Percentiles rank a stretch among this genome's conserved stretches.
Evolutionary conservation across 768 basidiomycete genomes (phyloP).

Genomic region (Erythrobasidium yunnanense): DNA sequence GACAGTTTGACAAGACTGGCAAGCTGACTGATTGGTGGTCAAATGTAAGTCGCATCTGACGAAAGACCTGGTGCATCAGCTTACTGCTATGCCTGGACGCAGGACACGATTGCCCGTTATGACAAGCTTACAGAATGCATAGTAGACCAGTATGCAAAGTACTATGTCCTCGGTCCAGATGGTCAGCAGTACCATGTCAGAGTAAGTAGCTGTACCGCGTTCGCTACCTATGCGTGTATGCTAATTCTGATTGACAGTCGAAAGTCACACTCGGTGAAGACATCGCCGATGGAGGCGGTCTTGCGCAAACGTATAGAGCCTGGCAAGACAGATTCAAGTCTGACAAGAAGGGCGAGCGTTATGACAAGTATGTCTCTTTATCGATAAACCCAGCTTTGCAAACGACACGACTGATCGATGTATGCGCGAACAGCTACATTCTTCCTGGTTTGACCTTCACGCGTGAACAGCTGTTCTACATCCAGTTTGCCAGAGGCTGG

Average conservation of each 20-base stretch:
- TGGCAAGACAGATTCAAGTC: constrained; percentile 54
- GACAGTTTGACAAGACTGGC: constrained; percentile 81
- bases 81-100: constrained; percentile 36
- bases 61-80: constrained; percentile 29
- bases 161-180: constrained; percentile 72
- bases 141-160: constrained; percentile 78
- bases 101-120: constrained; percentile 65
- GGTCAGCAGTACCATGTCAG: constrained; percentile 77
- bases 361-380: constrained; percentile 27
- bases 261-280: constrained; percentile 79
- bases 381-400: no score
- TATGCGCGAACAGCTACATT: not conserved
- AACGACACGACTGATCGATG: not conserved
- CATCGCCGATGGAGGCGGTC: constrained; percentile 65
- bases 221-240: not conserved
- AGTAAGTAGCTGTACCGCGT: constrained; percentile 46
- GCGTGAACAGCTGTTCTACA: constrained; percentile 38
- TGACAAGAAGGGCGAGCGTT: constrained; percentile 29
- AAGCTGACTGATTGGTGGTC: constrained; percentile 89
- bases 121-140: constrained; percentile 73
- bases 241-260: constrained; percentile 28
- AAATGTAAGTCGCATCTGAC: constrained; percentile 44
- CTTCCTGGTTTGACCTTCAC: constrained; percentile 35
- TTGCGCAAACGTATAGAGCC: constrained; percentile 77
- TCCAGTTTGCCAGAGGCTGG: constrained; percentile 36